phyloP scores from a whole-genome alignment of 345 rosid genomes.

The Acer negundo region DNA sequence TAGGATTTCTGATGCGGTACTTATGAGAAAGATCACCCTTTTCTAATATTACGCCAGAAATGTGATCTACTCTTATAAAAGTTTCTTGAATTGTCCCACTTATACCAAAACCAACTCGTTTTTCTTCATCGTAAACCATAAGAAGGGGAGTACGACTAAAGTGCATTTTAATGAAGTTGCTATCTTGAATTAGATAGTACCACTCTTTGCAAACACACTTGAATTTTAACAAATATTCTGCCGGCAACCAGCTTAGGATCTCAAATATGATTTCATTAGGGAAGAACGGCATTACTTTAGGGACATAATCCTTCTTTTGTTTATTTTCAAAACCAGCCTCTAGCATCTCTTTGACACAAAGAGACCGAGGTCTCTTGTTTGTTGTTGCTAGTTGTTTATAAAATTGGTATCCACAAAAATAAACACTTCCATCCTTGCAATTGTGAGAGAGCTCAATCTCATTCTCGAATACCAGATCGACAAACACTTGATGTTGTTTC shows the following conservation, averaged over 20 bases:
- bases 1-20: conserved; percentile 4
- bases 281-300: background rate
- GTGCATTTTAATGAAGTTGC: background rate
- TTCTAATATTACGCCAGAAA: background rate
- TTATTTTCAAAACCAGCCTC: too few relatives aligned
- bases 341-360: too few relatives aligned
- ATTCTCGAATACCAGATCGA: background rate
- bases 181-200: background rate
- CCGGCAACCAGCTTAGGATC: background rate
- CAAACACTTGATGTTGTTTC: background rate
- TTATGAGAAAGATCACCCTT: background rate
- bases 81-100: background rate
- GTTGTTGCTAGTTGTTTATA: too few relatives aligned
- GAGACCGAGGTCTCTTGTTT: too few relatives aligned
- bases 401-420: background rate
- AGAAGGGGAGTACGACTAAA: background rate
- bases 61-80: background rate
- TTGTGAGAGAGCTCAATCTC: background rate
- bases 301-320: too few relatives aligned
- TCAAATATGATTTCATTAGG: background rate
- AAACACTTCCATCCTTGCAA: background rate
- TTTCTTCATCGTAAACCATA: background rate
- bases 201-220: conserved; percentile 6
- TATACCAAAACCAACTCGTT: background rate
- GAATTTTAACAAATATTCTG: background rate